Evolutionary conservation across 768 basidiomycete genomes (phyloP).

Genomic region (Mycena galopus): DNA sequence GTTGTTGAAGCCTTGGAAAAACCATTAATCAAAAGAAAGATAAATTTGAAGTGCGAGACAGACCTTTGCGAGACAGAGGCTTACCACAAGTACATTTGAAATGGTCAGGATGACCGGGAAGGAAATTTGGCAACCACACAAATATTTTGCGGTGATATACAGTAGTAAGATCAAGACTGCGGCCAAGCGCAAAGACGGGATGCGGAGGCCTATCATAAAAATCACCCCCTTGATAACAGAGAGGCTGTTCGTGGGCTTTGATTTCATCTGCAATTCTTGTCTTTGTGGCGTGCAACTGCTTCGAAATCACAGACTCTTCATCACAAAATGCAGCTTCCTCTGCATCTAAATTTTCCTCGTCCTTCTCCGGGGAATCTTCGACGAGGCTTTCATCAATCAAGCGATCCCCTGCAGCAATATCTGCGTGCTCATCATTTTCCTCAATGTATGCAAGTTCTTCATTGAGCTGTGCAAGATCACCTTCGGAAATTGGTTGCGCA

Average conservation of each 20-base stretch:
- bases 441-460: conserved; percentile 1
- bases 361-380: not conserved
- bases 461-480: not conserved
- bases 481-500: too few species aligned
- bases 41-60: not conserved
- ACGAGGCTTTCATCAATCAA: conserved; percentile 23
- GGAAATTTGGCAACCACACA: conserved; percentile 10
- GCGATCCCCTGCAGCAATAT: conserved; percentile 13
- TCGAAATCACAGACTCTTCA: not conserved
- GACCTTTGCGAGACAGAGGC: conserved; percentile 19
- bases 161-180: not conserved
- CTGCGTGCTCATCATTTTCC: conserved; percentile 28
- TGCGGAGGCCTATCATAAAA: conserved; percentile 15
- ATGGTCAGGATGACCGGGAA: conserved; percentile 12
- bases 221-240: conserved; percentile 9
- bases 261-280: not conserved
- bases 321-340: not conserved
- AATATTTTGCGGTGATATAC: not conserved
- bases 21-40: not conserved
- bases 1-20: not conserved
- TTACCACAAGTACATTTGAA: conserved; percentile 28
- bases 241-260: not conserved
- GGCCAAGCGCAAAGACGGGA: conserved; percentile 11
- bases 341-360: not conserved
- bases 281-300: not conserved